Evolutionary conservation across 2,329 filamentous ascomycete genomes (phyloP).

Genomic region (Botrytis cinerea): DNA sequence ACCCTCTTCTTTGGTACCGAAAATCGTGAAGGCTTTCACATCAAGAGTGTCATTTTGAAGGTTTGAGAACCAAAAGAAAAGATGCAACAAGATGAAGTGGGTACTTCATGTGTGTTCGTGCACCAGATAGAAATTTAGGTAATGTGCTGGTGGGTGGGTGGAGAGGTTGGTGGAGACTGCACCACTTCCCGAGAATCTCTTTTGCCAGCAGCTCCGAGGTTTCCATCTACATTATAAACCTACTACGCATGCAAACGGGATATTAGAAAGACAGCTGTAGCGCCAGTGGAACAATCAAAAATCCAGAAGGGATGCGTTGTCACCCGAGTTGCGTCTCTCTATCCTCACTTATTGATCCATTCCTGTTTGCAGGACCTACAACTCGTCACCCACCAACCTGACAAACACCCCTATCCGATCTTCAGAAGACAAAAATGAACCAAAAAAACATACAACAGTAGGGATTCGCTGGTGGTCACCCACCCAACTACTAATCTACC

Average conservation of each 20-base stretch:
- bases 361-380: background rate
- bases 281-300: background rate
- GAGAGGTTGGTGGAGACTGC: background rate
- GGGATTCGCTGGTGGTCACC: conserved; percentile 20
- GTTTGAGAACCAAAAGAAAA: background rate
- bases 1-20: background rate
- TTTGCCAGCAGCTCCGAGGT: background rate
- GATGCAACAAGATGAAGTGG: background rate
- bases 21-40: background rate
- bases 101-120: background rate
- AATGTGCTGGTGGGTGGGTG: background rate
- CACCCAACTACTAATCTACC: conserved; percentile 20
- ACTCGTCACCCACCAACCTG: background rate
- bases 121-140: background rate
- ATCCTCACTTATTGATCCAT: background rate
- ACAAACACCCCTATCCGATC: background rate
- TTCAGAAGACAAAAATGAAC: too few relatives aligned
- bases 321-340: background rate
- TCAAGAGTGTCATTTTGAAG: background rate
- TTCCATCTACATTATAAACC: background rate
- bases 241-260: background rate
- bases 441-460: conserved; percentile 11
- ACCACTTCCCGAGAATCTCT: background rate
- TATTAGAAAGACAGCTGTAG: background rate
- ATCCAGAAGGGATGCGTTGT: background rate